Evolutionary conservation across 768 basidiomycete species (phyloP), one percentile per base, ranked within the genome.

Genomic region (Tulasnella sp.): DNA sequence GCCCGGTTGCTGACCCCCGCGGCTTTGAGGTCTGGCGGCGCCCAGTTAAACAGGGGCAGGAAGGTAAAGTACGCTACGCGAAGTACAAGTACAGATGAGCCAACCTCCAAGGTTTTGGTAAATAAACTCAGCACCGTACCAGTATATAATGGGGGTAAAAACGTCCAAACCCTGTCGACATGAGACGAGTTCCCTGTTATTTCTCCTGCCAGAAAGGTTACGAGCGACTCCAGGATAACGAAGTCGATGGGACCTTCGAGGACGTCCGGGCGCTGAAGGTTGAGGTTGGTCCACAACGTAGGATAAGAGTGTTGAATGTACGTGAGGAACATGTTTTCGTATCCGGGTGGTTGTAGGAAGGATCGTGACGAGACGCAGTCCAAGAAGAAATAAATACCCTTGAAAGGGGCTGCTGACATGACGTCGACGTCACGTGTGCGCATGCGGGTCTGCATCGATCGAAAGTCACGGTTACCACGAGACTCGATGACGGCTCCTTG

Each of bases 161-260:
- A 89, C 0, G 92, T 87, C 88, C 89, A 89, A 17, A 94, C 81
- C 37, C 93, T 89, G 84, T 98, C 94, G 34, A 96, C 94, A 81
- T 95, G 93, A 1, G 91, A 93, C 69, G 92, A 91, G 79, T 96
- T 96, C 54, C 87, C 86, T 0, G 92, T 94, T 45, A 92, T 67
- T 31, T 93, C 71, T 8, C 91, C 92, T 5, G 86, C 81, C 8
- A 92, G 78, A 80, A 88, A 94, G 8, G 88, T 87, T 0, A 42
- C 67, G 42, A 76, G 3, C 9, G 69, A 69, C 29, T 76, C 69
- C 68, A 76, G 45, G 31, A 71, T 76, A 11, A 76, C 67, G 70
- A 76, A 69, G 67, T 68, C 69, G 67, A 76, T 76, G 31, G 75
- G 75, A 7, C 25, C 67, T 31, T 76, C 75, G 11, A 76, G 40